Base-by-base conservation (phyloP, 805 yeast genomes). In the Zygoascus biomembranicola region DNA sequence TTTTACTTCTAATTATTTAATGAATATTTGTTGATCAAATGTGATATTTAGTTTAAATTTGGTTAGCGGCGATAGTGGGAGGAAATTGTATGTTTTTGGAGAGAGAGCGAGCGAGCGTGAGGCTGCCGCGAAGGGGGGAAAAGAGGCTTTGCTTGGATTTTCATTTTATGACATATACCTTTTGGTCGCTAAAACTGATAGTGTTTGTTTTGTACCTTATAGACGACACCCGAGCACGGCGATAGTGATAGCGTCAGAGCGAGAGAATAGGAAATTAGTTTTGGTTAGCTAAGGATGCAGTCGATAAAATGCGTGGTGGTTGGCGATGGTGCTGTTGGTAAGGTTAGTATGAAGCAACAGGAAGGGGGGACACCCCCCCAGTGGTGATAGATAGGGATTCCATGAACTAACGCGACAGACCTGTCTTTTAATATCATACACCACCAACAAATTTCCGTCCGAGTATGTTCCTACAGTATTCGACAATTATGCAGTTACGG, bases 251-350 rank as follows among this genome's bases (percentile, higher is more conserved):
- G 39, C 13, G 16, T n/a, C 39, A 35, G 16, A 35, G 39, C 39
- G 39, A 13, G 28, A 35, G 4, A 35, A 35, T 35, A 35, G 39
- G 39, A n/a, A 35, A 35, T 35, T 13, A 35, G 39, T 13, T 13
- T 35, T 8, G 39, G 39, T 35, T 35, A 13, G 39, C 39, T n/a
- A 3, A 49, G 16, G 37, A 65, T 65, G 68, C 70, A 66, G 56
- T 63, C 74, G 23, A 69, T 73, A 59, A 92, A 92, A 74, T 94
- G 98, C 78, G 98, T 94, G 61, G 97, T 92, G 60, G 98, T 94
- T 53, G 99, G 99, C 61, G 99, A 94, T 74, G 99, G 99, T 87
- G 98, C 98, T 63, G 98, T 94, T 59, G 99, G 99, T 64, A 92
- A 90, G 67, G 77, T 74, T 55, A 52, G 75, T 66, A 43, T 53